These are phyloP conservation scores for Penicillium fuscoglaucum DNA, from an alignment of 2,329 filamentous ascomycete genomes.

Conservation along the genomic window DNA sequence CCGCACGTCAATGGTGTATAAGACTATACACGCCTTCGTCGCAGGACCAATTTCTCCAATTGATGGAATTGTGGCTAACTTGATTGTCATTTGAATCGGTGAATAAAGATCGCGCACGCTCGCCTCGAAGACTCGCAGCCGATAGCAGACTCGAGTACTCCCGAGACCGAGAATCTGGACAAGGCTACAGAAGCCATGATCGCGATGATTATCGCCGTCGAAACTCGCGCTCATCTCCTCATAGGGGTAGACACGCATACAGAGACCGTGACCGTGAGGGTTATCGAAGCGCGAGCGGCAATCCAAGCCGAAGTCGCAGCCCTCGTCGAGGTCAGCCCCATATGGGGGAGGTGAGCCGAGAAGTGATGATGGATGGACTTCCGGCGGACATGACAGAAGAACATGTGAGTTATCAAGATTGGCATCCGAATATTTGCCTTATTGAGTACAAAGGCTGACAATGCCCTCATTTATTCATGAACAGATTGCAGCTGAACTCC, in stretches of 20 bases:
- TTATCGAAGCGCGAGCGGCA: conserved; percentile 43
- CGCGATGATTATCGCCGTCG: conserved; percentile 38
- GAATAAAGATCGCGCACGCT: conserved; percentile 40
- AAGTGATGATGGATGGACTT: conserved; percentile 53
- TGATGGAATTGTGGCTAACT: conserved; percentile 41
- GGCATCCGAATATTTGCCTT: neutral
- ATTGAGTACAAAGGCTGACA: neutral
- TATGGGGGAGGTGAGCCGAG: conserved; percentile 48
- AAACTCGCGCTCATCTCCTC: conserved; percentile 38
- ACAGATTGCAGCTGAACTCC: conserved; percentile 59
- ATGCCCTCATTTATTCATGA: conserved; percentile 7
- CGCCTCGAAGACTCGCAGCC: conserved; percentile 38
- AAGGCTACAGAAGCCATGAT: conserved; percentile 35
- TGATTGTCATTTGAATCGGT: conserved; percentile 14
- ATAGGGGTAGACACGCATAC: conserved; percentile 40
- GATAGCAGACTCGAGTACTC: conserved; percentile 41
- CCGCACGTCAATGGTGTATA: conserved; percentile 42
- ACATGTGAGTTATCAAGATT: conserved; percentile 45
- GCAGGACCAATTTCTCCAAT: conserved; percentile 17
- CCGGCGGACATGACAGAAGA: conserved; percentile 52
- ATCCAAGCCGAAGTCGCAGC: conserved; percentile 40
- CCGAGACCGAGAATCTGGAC: conserved; percentile 33
- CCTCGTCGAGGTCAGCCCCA: conserved; percentile 40
- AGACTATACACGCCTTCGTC: conserved; percentile 22
- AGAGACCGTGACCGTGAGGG: conserved; percentile 50